Percentiles rank a stretch among this genome's conserved stretches.
Evolutionary conservation across 306 rosid genomes (phyloP).

Genomic region (Pterocarpus macrocarpus): DNA sequence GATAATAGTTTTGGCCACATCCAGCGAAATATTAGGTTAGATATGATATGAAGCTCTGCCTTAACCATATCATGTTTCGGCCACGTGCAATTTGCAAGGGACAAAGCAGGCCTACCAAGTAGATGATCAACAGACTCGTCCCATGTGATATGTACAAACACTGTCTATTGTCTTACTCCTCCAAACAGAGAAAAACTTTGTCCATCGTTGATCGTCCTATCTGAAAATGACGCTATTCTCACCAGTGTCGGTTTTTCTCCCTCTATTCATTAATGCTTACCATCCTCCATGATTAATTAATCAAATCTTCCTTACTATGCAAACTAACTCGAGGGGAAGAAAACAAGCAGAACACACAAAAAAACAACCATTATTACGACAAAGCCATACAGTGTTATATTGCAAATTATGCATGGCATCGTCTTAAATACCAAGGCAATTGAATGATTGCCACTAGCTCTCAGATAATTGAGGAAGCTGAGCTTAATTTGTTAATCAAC

Average conservation of each 20-base stretch:
- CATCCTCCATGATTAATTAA: constrained; percentile 48
- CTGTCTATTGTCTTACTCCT: constrained; percentile 52
- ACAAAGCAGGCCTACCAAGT: constrained; percentile 56
- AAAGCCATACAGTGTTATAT: constrained; percentile 18
- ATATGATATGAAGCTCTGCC: not conserved
- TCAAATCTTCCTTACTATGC: constrained; percentile 43
- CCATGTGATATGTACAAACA: constrained; percentile 54
- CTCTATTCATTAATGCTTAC: constrained; percentile 44
- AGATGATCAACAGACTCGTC: constrained; percentile 44
- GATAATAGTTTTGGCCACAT: constrained; percentile 12
- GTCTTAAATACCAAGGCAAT: not conserved
- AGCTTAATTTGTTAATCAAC: constrained; percentile 16
- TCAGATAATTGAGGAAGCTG: constrained; percentile 18
- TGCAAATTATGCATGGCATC: constrained; percentile 27
- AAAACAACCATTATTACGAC: constrained; percentile 27
- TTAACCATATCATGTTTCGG: constrained; percentile 34
- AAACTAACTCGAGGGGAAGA: constrained; percentile 44
- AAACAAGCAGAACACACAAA: constrained; percentile 41
- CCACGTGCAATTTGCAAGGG: constrained; percentile 41
- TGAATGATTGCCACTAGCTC: constrained; percentile 39
- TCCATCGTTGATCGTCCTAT: constrained; percentile 59
- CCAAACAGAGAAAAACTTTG: constrained; percentile 49
- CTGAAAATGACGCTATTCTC: constrained; percentile 52
- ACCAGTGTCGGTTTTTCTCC: constrained; percentile 50
- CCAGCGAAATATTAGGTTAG: not conserved